Evolutionary conservation across 768 basidiomycete genomes (phyloP).

Genomic region (Pulveroboletus frians): DNA sequence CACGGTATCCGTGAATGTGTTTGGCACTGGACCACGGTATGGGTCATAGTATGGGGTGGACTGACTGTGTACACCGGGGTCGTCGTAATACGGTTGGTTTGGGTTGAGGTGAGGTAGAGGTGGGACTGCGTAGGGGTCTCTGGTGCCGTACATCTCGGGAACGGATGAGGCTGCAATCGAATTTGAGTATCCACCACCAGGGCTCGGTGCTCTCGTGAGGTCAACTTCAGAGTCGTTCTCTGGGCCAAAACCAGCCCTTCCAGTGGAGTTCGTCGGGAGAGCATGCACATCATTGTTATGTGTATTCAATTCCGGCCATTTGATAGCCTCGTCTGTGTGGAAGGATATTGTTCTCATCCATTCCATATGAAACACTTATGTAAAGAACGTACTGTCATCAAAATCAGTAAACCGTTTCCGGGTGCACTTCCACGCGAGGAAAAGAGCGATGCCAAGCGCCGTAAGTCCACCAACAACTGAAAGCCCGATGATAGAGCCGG

Average conservation of each 20-base stretch:
- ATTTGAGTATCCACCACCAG: conserved; percentile 42
- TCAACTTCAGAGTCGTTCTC: conserved; percentile 59
- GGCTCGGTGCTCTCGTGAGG: conserved; percentile 47
- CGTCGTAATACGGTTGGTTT: conserved; percentile 70
- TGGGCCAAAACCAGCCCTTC: conserved; percentile 57
- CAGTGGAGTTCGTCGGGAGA: conserved; percentile 64
- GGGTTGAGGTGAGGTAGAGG: conserved; percentile 79
- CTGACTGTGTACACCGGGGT: conserved; percentile 44
- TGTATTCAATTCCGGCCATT: conserved; percentile 83
- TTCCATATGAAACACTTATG: conserved; percentile 6
- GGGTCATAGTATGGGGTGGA: conserved; percentile 65
- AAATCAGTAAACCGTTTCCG: conserved; percentile 71
- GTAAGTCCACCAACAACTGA: conserved; percentile 80
- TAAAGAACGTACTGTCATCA: conserved; percentile 63
- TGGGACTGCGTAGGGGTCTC: conserved; percentile 78
- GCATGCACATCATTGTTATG: conserved; percentile 56
- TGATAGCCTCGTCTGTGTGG: conserved; percentile 70
- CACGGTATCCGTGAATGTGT: conserved; percentile 46
- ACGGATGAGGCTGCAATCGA: conserved; percentile 43
- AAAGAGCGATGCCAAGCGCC: conserved; percentile 61
- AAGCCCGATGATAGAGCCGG: conserved; percentile 73
- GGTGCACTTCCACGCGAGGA: conserved; percentile 84
- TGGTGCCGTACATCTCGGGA: conserved; percentile 34
- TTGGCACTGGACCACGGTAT: conserved; percentile 71
- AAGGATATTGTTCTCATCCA: conserved; percentile 1